Evolutionary conservation across 441 rosid genomes (phyloP), one percentile per base, ranked within the genome.

Genomic region (Aleurites moluccanus): DNA sequence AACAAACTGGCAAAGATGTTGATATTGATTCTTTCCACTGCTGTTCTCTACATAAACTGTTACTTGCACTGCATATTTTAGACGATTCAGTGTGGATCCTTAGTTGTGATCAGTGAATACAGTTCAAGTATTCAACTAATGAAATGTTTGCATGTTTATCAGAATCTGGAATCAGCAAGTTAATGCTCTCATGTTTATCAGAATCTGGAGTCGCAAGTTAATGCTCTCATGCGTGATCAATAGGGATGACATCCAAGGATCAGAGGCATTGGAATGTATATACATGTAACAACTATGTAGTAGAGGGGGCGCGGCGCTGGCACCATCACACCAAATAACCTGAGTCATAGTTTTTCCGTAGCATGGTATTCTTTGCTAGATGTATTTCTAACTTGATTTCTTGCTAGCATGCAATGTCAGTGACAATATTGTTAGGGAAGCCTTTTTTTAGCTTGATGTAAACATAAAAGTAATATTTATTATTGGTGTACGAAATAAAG

Each of bases 161-260:
- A 44, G n/a, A 33, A 33, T 53, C 61, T 33, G 42, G 33, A 53
- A 2, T 11, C 9, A n/a, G 23, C 10, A 23, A 21, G 6, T 20
- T 21, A n/a, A 42, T 57, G 52, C 53, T 21, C 44, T 56, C 53
- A n/a, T 75, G 62, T 44, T 70, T 45, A 18, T 45, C 49, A 44
- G n/a, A 33, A 33, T 53, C 61, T 33, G 42, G 33, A 53, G 5
- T 11, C 9, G 23, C 10, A 23, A 21, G 6, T 20, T 21, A n/a
- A 42, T 57, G 52, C 53, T 21, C 44, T 56, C 53, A n/a, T 75
- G 62, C 69, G 30, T 35, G 56, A 33, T 68, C 30, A 60, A 35
- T 56, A 75, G 69, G 73, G 62, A 68, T 68, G 42, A 18, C 63
- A 75, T 61, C 35, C 35, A 14, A 67, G 72, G 28, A 57, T 21